Evolutionary conservation across 768 basidiomycete genomes (phyloP).

Genomic region (Dioszegia crocea): DNA sequence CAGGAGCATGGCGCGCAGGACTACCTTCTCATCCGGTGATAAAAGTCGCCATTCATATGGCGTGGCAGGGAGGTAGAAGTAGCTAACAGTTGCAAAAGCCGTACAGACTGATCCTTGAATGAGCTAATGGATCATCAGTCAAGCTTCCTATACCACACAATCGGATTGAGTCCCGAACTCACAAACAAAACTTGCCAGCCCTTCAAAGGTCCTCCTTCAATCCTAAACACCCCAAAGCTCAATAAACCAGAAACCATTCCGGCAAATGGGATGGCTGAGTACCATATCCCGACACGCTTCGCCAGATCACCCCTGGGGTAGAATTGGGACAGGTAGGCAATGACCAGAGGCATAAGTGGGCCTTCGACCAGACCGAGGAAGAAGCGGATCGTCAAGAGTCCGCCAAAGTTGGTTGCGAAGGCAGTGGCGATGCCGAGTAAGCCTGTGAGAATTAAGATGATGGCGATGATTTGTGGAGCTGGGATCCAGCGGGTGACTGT

Average conservation of each 20-base stretch:
- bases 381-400: constrained; percentile 45
- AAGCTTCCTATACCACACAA: background rate
- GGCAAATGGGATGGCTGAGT: constrained; percentile 46
- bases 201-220: constrained; percentile 52
- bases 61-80: constrained; percentile 25
- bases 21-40: constrained; percentile 15
- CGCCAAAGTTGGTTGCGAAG: constrained; percentile 54
- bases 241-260: constrained; percentile 44
- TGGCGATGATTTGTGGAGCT: constrained; percentile 53
- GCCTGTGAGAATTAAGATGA: constrained; percentile 58
- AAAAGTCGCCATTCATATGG: constrained; percentile 12
- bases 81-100: constrained; percentile 52
- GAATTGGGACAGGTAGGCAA: constrained; percentile 58
- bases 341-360: constrained; percentile 52
- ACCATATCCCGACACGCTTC: constrained; percentile 56
- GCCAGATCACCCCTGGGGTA: constrained; percentile 58
- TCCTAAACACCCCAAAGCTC: constrained; percentile 58
- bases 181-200: constrained; percentile 59
- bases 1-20: constrained; percentile 48
- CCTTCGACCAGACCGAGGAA: constrained; percentile 56
- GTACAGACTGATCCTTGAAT: constrained; percentile 51
- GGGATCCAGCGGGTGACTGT: constrained; percentile 55
- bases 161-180: background rate
- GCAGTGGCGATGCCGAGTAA: constrained; percentile 54
- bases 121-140: constrained; percentile 3